These are phyloP conservation scores for Chytriomyces hyalinus DNA, from an alignment of 192 early-diverging fungal genomes.

Conservation along the genomic window DNA sequence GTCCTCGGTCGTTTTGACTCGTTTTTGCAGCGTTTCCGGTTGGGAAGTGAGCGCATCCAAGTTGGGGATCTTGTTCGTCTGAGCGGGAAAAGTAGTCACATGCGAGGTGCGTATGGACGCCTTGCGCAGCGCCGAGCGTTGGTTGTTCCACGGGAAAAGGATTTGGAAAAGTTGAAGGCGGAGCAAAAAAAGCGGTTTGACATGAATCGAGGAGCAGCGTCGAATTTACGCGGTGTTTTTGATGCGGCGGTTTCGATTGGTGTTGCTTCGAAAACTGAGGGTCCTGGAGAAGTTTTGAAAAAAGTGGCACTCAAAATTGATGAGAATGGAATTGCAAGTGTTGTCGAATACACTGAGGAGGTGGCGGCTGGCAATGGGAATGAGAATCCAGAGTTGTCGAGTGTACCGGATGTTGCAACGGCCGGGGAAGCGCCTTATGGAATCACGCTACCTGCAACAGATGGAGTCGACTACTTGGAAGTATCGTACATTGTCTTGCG, in stretches of 20 bases:
- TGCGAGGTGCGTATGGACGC: neutral
- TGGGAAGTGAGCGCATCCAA: constrained; percentile 25
- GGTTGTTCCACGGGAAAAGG: neutral
- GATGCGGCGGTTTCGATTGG: neutral
- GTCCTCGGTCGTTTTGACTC: neutral
- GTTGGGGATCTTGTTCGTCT: constrained; percentile 29
- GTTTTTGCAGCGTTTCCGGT: constrained; percentile 16
- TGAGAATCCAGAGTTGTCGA: neutral
- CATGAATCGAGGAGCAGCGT: neutral
- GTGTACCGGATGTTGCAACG: neutral
- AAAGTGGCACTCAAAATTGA: neutral
- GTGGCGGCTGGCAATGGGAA: neutral
- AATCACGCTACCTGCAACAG: constrained; percentile 11
- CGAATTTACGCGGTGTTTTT: neutral
- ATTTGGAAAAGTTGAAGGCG: neutral
- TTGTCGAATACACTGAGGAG: neutral
- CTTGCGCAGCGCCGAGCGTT: neutral
- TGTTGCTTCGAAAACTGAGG: neutral
- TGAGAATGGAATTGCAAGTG: neutral
- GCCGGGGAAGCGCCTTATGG: neutral
- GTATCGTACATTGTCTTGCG: constrained; percentile 24
- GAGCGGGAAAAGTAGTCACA: neutral
- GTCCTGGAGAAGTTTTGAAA: neutral
- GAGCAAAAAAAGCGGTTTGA: constrained; percentile 10
- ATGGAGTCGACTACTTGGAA: constrained; percentile 33